These are phyloP conservation scores for Aureococcus anophagefferens DNA, from an alignment of 108 stramenopile genomes.

Conservation along the genomic window DNA sequence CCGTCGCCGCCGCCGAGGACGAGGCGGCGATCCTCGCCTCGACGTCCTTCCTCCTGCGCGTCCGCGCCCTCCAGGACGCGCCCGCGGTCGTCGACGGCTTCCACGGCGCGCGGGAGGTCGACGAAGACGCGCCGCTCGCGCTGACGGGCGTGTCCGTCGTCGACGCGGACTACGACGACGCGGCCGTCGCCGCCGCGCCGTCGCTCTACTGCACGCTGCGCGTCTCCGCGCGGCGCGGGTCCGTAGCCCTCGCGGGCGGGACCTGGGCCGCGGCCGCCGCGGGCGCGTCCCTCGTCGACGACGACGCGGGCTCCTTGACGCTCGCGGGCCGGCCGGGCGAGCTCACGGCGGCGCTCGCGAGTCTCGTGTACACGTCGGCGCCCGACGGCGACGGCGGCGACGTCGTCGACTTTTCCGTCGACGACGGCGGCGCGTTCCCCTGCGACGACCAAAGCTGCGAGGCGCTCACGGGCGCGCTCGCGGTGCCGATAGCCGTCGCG, in stretches of 20 bases:
- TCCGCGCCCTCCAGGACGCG: neutral
- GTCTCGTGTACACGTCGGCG: neutral
- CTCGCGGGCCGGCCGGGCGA: neutral
- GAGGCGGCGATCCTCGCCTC: neutral
- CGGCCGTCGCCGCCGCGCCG: neutral
- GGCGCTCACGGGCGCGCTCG: neutral
- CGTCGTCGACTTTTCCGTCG: neutral
- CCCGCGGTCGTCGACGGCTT: neutral
- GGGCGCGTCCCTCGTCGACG: neutral
- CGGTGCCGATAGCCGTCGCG: neutral
- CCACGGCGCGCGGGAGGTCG: neutral
- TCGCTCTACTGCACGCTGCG: neutral
- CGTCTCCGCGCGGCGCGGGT: neutral
- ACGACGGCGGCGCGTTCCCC: neutral
- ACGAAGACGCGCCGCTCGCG: neutral
- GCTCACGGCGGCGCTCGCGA: neutral
- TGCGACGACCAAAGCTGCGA: neutral
- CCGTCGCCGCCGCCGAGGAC: neutral
- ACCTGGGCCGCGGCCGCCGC: neutral
- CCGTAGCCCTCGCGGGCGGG: neutral
- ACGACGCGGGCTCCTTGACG: neutral
- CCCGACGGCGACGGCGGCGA: neutral
- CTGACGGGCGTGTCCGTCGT: neutral
- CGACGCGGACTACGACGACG: neutral
- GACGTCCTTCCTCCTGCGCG: neutral